Evolutionary conservation across 345 rosid species (phyloP), one percentile per base, ranked within the genome.

Genomic region (Erodium maritimum): DNA sequence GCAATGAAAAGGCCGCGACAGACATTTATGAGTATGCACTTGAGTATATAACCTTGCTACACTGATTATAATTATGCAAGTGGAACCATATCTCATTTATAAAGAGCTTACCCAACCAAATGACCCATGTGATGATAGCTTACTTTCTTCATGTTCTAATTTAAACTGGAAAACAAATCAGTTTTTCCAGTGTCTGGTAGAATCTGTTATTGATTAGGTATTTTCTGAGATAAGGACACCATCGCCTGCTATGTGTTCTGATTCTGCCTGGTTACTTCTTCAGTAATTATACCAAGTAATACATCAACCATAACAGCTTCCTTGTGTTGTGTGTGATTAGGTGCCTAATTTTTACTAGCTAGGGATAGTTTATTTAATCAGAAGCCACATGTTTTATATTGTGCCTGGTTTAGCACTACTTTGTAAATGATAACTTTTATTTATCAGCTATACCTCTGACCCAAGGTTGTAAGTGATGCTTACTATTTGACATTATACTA

Each of bases 1-100:
- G 69, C 73, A 50, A 80, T 63, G 67, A 83, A 75, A 67, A 81
- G 70, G 73, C 89, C 89, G 56, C 77, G 61, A 42, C 89, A 86
- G 63, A 82, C 77, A 60, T 67, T 75, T 69, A 66, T 76, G 67
- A 66, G 96, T 91, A 82, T 50, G 91, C 72, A 67, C 33, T 54
- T 45, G 48, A 42, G 48, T 16, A 42, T 42, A 42, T 42, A 42
- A 42, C 48, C 48, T 42, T 42, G 48, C 2, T 42, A 42, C 2
- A 11, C 48, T 42, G 12, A 14, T 42, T 42, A 13, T 42, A 42
- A 16, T 42, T 42, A 42, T 42, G 16, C 17, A 16, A 42, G 48
- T 42, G 48, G 17, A 42, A 12, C 48, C 48, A 42, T 42, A 42
- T 42, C 17, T 42, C 48, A 42, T 42, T 42, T 42, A 42, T 42